Conservation (phyloP, 2,329 filamentous ascomycete genomes). For the Podosphaera fusca region DNA sequence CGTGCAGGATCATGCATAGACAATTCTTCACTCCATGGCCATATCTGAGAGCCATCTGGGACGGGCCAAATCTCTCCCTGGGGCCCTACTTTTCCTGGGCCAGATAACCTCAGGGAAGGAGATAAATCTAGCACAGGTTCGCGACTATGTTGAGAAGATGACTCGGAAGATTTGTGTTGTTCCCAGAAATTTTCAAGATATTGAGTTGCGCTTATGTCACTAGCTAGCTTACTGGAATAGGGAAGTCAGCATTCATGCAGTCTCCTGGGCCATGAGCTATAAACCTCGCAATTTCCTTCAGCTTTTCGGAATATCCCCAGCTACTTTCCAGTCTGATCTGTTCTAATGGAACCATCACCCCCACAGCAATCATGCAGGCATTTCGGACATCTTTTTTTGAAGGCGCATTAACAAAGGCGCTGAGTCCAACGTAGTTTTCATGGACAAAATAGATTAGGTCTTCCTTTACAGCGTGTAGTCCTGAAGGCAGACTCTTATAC, state of each 20-base stretch:
- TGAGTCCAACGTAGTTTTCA: slow-evolving; percentile 61
- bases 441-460: slow-evolving; percentile 93
- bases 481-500: slow-evolving; percentile 88
- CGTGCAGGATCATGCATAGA: slow-evolving; percentile 68
- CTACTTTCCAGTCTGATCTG: slow-evolving; percentile 67
- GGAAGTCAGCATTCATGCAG: neutral
- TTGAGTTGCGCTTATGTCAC: slow-evolving; percentile 36
- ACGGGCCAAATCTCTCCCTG: slow-evolving; percentile 33
- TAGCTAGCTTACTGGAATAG: slow-evolving; percentile 30
- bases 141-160: slow-evolving; percentile 6
- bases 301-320: slow-evolving; percentile 62
- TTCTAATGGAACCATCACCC: slow-evolving; percentile 65
- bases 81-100: slow-evolving; percentile 16
- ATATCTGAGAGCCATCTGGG: slow-evolving; percentile 35
- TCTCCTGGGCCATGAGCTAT: slow-evolving; percentile 6
- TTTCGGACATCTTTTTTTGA: slow-evolving; percentile 61
- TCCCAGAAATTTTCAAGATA: slow-evolving; percentile 66
- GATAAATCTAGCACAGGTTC: slow-evolving; percentile 16
- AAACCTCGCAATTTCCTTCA: slow-evolving; percentile 55
- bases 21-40: slow-evolving; percentile 35
- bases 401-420: slow-evolving; percentile 69
- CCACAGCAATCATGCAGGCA: slow-evolving; percentile 82
- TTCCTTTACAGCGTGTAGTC: slow-evolving; percentile 65
- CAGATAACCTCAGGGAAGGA: slow-evolving; percentile 21
- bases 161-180: slow-evolving; percentile 22